Conservation (phyloP, 1,284 basidiomycete genomes). For the Naganishia sp. region DNA sequence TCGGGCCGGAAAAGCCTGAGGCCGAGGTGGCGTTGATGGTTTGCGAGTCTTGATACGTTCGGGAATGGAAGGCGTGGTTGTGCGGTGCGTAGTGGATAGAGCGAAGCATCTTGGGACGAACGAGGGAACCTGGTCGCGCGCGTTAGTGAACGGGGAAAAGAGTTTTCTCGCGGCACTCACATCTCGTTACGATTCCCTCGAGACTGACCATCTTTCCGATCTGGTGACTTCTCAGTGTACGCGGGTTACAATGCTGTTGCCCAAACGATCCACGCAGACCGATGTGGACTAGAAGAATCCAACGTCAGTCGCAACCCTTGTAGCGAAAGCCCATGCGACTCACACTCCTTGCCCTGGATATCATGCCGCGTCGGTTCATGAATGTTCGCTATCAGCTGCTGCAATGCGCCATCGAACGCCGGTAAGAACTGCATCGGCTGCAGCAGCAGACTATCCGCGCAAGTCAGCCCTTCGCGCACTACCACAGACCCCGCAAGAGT, state of each 20-base stretch:
- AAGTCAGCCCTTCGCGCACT: not conserved
- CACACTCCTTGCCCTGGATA: conserved; percentile 69
- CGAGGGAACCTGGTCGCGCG: conserved; percentile 67
- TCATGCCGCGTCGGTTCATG: conserved; percentile 82
- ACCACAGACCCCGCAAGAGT: not conserved
- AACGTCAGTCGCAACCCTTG: conserved; percentile 13
- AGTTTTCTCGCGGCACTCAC: conserved; percentile 52
- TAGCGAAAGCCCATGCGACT: conserved; percentile 31
- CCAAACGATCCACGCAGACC: conserved; percentile 99
- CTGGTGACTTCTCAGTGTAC: conserved; percentile 82
- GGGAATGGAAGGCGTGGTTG: conserved; percentile 79
- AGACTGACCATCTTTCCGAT: conserved; percentile 95
- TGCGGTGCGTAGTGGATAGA: conserved; percentile 93
- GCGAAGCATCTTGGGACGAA: conserved; percentile 96
- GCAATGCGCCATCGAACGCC: conserved; percentile 84
- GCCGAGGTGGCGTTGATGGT: conserved; percentile 67
- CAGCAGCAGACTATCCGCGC: conserved; percentile 68
- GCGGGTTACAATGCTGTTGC: conserved; percentile 94
- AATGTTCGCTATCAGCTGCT: conserved; percentile 71
- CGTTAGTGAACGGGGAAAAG: not conserved
- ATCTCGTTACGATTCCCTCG: conserved; percentile 97
- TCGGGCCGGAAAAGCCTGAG: conserved; percentile 62
- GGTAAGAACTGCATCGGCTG: conserved; percentile 87
- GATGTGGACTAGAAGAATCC: conserved; percentile 61
- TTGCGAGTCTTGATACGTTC: conserved; percentile 90